Evolutionary conservation across 2,329 filamentous ascomycete genomes (phyloP).

Genomic region (Monilinia aucupariae): DNA sequence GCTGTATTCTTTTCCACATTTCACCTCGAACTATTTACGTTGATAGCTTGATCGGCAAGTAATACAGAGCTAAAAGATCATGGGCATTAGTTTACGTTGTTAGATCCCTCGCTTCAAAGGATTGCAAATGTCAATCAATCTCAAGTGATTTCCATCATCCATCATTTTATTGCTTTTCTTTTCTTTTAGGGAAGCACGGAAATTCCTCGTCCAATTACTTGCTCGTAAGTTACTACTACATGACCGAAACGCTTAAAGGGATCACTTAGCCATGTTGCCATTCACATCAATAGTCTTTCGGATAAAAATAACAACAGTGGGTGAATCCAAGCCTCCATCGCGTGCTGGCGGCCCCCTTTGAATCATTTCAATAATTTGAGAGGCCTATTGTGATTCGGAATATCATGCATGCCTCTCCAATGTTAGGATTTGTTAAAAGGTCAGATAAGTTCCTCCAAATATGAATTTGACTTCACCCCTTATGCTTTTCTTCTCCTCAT

Average conservation of each 20-base stretch:
- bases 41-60: background rate
- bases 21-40: background rate
- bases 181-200: background rate
- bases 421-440: background rate
- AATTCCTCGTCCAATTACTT: background rate
- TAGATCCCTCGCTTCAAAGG: background rate
- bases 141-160: background rate
- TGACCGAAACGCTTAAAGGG: background rate
- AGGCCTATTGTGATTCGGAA: background rate
- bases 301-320: background rate
- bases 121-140: background rate
- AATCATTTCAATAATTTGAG: background rate
- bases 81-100: background rate
- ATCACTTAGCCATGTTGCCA: background rate
- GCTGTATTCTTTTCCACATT: background rate
- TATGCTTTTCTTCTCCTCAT: background rate
- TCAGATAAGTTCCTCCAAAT: background rate
- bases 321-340: background rate
- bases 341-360: background rate
- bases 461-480: background rate
- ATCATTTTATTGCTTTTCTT: background rate
- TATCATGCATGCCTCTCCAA: background rate
- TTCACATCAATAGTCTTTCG: background rate
- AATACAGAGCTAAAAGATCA: background rate
- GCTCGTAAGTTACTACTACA: background rate